Evolutionary conservation across 192 early-diverging fungal species (phyloP), one percentile per base, ranked within the genome.

Genomic region (Podila clonocystis): DNA sequence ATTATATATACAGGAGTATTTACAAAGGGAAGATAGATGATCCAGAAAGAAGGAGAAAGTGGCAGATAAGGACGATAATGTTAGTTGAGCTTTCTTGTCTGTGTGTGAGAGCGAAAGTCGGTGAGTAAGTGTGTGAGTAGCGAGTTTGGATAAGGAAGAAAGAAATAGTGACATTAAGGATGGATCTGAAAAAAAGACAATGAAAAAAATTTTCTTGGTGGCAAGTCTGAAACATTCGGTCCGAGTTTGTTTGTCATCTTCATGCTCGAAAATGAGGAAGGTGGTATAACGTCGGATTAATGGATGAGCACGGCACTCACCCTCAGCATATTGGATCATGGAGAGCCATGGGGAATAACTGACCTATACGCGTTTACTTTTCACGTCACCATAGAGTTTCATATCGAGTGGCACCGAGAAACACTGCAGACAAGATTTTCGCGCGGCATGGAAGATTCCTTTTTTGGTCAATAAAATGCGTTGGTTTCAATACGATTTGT

Each of bases 1-100:
- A 26, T 65, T 71, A 61, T 74, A 67, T 74, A 50, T 41, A 62
- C 26, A 67, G 65, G 41, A 62, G 22, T 67, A 67, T 73, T 60
- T 73, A 73, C 72, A 72, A 65, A n/a, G 26, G 58, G 24, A 31
- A 30, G 52, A n/a, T 3, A 30, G 20, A 26, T 7, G 20, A 22
- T 5, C 38, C 15, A 36, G 29, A 48, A 24, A 33, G 57, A 28
- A 13, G 50, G 19, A 57, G 22, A 50, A 48, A 49, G 28, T 22
- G 29, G 63, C 5, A 49, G 20, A 49, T 26, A 28, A 63, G 49
- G 15, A 50, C 8, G 48, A 30, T n/a, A 30, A 13, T 9, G 49
- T n/a, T 17, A 29, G 22, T 58, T 62, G 29, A 20, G 20, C 6
- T 7, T 31, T 33, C 6, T 7, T 31, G 33, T 20, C 2, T 17